Evolutionary conservation across 768 basidiomycete genomes (phyloP), one percentile per base, ranked within the genome.

Genomic region (Xanthoconium purpureum): DNA sequence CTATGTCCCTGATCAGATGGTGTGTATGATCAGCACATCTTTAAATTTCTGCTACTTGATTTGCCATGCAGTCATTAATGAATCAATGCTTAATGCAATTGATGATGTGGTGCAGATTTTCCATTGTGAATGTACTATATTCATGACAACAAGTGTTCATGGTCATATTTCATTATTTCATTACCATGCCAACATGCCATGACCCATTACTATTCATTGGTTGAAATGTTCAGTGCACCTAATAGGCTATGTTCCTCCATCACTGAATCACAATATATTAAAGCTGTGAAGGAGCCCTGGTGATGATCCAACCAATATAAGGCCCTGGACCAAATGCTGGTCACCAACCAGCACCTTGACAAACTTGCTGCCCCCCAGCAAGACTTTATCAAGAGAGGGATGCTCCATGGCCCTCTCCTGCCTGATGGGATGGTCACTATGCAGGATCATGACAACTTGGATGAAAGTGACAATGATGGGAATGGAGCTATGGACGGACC

Each of bases 121-220:
- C 11, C 45, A 46, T n/a, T 7, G 17, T 4, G 14, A 46, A 4
- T 30, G 45, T 2, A 12, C 6, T 0, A n/a, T 46, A 4, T 46
- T 46, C 30, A 46, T 10, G 10, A n/a, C 15, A 2, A 36, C 33
- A 17, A 28, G 33, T 3, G 20, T 35, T 1, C 18, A 7, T 7
- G 3, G 8, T 36, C 18, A 24, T 33, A 11, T 11, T 33, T 6
- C 32, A 33, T 11, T 18, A 63, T 71, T 24, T 68, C 62, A 2
- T 61, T 74, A 1, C 74, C 72, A 0, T 56, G 64, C 0, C 74
- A 77, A 42, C 75, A 76, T 20, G 61, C 73, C 0, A 43, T 75
- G 1, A 42, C 42, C 1, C 75, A 77, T 29, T 77, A 73, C 12
- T 15, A 5, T 3, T 12, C 17, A 2, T 9, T 47, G 6, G 35